Percentiles rank a stretch among this genome's conserved stretches.
phyloP scores from a whole-genome alignment of 2,329 filamentous ascomycete genomes.

The Cladosporium halotolerans region DNA sequence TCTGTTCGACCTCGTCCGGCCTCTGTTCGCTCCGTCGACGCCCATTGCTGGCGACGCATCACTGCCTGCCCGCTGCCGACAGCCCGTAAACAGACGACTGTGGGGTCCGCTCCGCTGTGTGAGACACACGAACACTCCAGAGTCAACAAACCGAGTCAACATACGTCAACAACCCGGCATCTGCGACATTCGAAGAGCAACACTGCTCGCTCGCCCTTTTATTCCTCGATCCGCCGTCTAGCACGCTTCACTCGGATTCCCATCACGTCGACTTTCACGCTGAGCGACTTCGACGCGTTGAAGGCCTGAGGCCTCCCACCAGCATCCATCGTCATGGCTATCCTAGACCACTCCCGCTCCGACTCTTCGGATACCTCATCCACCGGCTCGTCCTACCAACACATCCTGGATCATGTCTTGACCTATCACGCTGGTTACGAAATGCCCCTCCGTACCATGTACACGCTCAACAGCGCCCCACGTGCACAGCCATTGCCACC shows the following conservation, averaged over 20 bases:
- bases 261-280: no score
- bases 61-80: no score
- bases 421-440: constrained; percentile 59
- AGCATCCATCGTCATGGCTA: constrained; percentile 2
- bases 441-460: constrained; percentile 62
- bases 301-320: constrained; percentile 1
- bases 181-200: background rate
- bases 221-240: background rate
- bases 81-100: no score
- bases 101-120: no score
- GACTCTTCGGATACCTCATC: constrained; percentile 26
- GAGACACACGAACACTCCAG: no score
- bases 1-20: no score
- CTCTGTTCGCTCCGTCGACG: no score
- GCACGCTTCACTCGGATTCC: no score
- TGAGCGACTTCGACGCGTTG: background rate
- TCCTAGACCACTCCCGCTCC: constrained; percentile 20
- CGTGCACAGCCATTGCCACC: constrained; percentile 35
- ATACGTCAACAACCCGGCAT: constrained; percentile 7
- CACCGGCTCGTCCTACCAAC: constrained; percentile 37
- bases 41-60: no score
- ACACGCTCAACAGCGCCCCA: constrained; percentile 57
- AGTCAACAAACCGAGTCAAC: constrained; percentile 1
- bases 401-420: constrained; percentile 54
- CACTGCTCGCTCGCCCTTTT: background rate